phyloP scores from a whole-genome alignment of 2,329 filamentous ascomycete genomes.

The Ophiocordyceps unilateralis region DNA sequence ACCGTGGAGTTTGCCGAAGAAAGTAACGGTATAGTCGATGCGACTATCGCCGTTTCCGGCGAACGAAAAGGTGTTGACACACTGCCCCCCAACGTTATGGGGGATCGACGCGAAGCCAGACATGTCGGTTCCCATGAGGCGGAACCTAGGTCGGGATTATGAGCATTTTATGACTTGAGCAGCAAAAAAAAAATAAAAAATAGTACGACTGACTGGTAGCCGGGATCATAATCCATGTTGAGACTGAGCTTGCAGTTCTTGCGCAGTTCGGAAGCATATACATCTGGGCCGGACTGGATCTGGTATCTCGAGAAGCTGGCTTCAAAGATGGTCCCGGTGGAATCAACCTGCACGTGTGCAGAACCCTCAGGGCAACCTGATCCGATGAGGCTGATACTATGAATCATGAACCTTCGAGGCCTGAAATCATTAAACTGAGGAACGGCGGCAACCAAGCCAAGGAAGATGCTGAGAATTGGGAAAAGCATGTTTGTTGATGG shows the following conservation, averaged over 20 bases:
- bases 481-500: too few relatives aligned
- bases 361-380: conserved; percentile 9
- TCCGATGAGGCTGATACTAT: conserved; percentile 8
- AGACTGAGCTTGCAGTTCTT: conserved; percentile 12
- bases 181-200: background rate
- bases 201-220: conserved; percentile 8
- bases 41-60: background rate
- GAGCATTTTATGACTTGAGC: background rate
- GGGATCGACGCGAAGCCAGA: background rate
- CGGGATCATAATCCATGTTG: conserved; percentile 9
- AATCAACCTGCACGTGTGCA: conserved; percentile 10
- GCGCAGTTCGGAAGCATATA: conserved; percentile 8
- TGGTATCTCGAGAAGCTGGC: conserved; percentile 10
- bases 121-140: background rate
- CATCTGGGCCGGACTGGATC: conserved; percentile 8
- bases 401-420: conserved; percentile 6
- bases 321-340: conserved; percentile 9
- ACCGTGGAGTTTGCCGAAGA: background rate
- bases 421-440: background rate
- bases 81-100: background rate
- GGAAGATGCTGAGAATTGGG: background rate
- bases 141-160: background rate
- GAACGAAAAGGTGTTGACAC: background rate
- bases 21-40: background rate
- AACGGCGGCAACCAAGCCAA: conserved; percentile 2